phyloP scores from a whole-genome alignment of 495 filamentous ascomycete genomes.

The Beverwykella pulmonaria region DNA sequence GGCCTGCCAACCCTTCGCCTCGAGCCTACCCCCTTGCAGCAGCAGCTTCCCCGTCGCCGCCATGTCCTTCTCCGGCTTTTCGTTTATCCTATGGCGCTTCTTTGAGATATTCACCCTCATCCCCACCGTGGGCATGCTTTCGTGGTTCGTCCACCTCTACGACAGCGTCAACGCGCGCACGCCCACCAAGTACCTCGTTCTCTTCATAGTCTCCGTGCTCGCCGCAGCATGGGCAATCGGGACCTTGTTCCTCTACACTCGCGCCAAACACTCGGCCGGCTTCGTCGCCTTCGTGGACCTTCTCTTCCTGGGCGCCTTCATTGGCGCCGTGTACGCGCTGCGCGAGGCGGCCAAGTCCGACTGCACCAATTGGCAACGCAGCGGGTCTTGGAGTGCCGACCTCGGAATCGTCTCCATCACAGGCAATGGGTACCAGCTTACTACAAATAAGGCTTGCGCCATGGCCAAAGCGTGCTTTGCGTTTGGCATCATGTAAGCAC shows the following conservation, averaged over 20 bases:
- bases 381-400: slow-evolving; percentile 50
- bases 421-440: slow-evolving; percentile 51
- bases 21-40: not conserved
- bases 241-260: slow-evolving; percentile 79
- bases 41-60: not conserved
- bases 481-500: slow-evolving; percentile 71
- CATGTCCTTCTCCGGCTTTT: slow-evolving; percentile 58
- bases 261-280: slow-evolving; percentile 66
- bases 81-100: slow-evolving; percentile 84
- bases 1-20: not conserved
- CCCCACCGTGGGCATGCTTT: slow-evolving; percentile 85
- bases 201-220: slow-evolving; percentile 87
- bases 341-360: slow-evolving; percentile 67
- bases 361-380: slow-evolving; percentile 62
- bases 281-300: slow-evolving; percentile 83
- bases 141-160: slow-evolving; percentile 81
- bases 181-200: slow-evolving; percentile 76
- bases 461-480: slow-evolving; percentile 90
- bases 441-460: slow-evolving; percentile 72
- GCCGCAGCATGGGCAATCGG: slow-evolving; percentile 77
- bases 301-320: slow-evolving; percentile 77
- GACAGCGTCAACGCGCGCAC: slow-evolving; percentile 70
- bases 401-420: slow-evolving; percentile 58
- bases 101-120: slow-evolving; percentile 82
- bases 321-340: slow-evolving; percentile 76